Base-by-base conservation (phyloP, 352 stramenopile species). In the Phytophthora crassamura region DNA sequence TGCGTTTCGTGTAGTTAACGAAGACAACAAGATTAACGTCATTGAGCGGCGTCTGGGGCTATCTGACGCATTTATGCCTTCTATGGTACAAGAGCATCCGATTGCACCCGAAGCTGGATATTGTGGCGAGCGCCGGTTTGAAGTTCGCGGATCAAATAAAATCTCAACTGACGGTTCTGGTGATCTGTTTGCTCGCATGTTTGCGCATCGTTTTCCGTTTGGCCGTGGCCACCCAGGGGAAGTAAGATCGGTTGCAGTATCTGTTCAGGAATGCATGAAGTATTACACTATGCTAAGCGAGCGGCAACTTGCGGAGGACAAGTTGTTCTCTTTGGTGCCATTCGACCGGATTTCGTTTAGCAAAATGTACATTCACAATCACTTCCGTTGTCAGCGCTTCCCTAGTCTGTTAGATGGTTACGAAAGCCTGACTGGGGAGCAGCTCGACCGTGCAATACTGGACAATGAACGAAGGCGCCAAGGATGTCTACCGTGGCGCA, bases 291-390 rank as follows among this genome's bases (percentile, higher is more conserved):
- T 25, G 20, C 36, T 48, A 12, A 58, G 50, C n/a, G 39, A n/a
- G 32, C 50, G 50, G 15, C 35, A 43, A 5, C 48, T 58, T 58
- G 50, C 50, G 4, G 50, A 58, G 14, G 18, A 58, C 25, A 35
- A 58, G 36, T 36, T 58, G 32, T 58, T 58, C 36, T 22, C 32
- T 11, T 32, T 58, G 28, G 25, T 38, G 16, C 30, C n/a, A n/a
- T 58, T 58, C 14, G 50, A 58, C 18, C 35, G 22, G 10, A 35
- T 58, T 18, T 58, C 50, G 7, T 16, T 48, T 12, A 34, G 47
- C 11, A 41, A 43, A 6, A 58, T 58, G 48, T 42, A n/a, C n/a
- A 48, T 48, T 20, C 10, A 32, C 15, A 48, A 48, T 32, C 32
- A 16, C 15, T 10, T 48, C 32, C 41, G 41, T 7, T 48, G 41